Conservation (phyloP, 345 rosid genomes). For the Eucalyptus camaldulensis region DNA sequence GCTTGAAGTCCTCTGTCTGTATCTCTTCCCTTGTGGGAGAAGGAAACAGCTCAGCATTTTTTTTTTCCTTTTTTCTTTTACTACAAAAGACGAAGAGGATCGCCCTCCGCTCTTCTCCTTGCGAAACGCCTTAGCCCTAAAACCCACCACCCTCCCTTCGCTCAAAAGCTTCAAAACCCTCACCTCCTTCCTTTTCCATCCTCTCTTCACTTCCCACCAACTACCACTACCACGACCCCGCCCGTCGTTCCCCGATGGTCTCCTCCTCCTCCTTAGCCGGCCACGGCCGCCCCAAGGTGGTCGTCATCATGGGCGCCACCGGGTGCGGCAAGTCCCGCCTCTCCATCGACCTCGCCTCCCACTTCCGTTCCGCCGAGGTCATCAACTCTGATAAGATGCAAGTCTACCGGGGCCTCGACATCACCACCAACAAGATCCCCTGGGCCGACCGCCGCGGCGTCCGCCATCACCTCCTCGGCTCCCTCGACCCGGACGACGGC, state of each 20-base stretch:
- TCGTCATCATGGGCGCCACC: conserved; percentile 82
- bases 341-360: conserved; percentile 62
- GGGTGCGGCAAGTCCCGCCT: conserved; percentile 75
- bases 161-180: rapidly evolving
- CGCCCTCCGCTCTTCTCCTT: no score
- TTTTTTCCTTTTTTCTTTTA: no score
- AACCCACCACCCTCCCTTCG: no score
- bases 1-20: no score
- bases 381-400: conserved; percentile 90
- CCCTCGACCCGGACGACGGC: conserved; percentile 8
- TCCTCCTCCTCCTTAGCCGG: neutral
- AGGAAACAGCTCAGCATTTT: no score
- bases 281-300: conserved; percentile 29
- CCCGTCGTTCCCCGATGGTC: neutral
- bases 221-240: rapidly evolving
- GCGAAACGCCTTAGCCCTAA: no score
- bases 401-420: conserved; percentile 62
- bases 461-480: conserved; percentile 71
- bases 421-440: conserved; percentile 76
- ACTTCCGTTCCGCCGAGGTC: conserved; percentile 31
- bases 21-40: no score
- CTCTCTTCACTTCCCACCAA: no score
- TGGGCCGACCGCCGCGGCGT: conserved; percentile 37
- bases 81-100: no score
- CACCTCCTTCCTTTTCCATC: no score